A percentile compares a stretch with the other conserved stretches of the same genome.
Conservation (phyloP, 2,329 filamentous ascomycete genomes). For the Fusarium praegraminearum region DNA sequence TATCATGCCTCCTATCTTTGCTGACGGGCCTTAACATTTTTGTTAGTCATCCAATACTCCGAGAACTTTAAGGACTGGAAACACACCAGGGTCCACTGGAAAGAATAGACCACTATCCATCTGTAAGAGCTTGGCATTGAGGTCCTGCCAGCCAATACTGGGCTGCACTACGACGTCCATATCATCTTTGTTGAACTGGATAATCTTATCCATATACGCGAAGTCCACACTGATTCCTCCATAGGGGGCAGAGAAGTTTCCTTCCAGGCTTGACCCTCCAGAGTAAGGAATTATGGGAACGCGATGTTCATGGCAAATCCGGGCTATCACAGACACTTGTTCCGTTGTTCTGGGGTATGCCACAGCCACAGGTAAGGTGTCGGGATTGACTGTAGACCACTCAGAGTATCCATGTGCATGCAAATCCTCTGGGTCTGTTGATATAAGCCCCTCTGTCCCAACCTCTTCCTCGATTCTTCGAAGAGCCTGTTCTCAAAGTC, state of each 20-base stretch:
- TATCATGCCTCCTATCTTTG: constrained; percentile 86
- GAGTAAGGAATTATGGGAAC: constrained; percentile 90
- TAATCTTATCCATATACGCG: constrained; percentile 83
- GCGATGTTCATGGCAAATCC: constrained; percentile 80
- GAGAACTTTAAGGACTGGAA: background rate
- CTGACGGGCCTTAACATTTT: constrained; percentile 63
- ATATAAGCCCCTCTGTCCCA: constrained; percentile 67
- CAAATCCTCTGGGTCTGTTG: constrained; percentile 72
- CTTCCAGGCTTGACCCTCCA: constrained; percentile 87
- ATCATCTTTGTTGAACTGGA: constrained; percentile 84
- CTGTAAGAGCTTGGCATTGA: constrained; percentile 79
- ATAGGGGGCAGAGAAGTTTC: constrained; percentile 87
- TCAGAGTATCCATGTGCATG: constrained; percentile 74
- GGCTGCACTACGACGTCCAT: constrained; percentile 96
- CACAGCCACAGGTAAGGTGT: constrained; percentile 71
- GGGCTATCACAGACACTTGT: constrained; percentile 69
- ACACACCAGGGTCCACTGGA: constrained; percentile 82
- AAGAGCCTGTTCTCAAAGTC: constrained; percentile 60
- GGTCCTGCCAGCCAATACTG: constrained; percentile 89
- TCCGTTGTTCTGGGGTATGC: constrained; percentile 72
- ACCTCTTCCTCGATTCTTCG: constrained; percentile 65
- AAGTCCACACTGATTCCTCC: constrained; percentile 94
- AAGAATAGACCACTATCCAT: constrained; percentile 85
- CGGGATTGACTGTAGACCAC: constrained; percentile 73
- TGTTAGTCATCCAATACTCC: background rate